Conservation (phyloP, 2,329 filamentous ascomycete species). For the Arthrobotrys sinensis region DNA sequence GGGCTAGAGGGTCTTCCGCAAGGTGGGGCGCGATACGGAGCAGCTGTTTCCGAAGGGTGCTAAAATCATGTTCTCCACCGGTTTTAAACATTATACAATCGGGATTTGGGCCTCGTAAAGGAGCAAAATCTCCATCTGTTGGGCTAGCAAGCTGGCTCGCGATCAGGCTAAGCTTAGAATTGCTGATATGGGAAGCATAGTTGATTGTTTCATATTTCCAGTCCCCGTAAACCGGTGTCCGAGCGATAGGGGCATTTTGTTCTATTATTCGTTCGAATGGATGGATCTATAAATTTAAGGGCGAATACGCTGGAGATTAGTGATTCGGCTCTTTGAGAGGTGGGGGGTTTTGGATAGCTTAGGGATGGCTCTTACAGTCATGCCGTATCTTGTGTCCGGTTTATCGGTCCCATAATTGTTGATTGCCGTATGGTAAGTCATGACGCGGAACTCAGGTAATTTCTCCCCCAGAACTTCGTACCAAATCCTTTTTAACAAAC, state of each 20-base stretch:
- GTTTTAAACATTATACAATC: conserved; percentile 17
- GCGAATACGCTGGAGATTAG: not conserved
- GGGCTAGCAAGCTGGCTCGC: not conserved
- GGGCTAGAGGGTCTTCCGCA: not conserved
- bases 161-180: not conserved
- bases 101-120: conserved; percentile 8
- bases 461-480: conserved; percentile 69
- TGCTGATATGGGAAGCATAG: not conserved
- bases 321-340: not conserved
- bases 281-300: conserved; percentile 14
- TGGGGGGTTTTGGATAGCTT: not conserved
- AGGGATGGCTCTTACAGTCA: conserved; percentile 11
- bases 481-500: conserved; percentile 74
- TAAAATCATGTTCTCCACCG: not conserved
- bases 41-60: not conserved
- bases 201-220: conserved; percentile 38
- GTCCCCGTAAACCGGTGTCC: not conserved
- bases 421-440: conserved; percentile 86
- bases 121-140: not conserved
- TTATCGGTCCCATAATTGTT: conserved; percentile 88
- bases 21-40: conserved; percentile 29
- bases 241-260: not conserved
- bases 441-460: conserved; percentile 72
- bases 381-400: conserved; percentile 78
- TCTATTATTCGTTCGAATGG: conserved; percentile 16